Percentiles rank a stretch among this genome's conserved stretches.
Evolutionary conservation across 148 eudicot species (phyloP).

Genomic region (Agrostemma githago): DNA sequence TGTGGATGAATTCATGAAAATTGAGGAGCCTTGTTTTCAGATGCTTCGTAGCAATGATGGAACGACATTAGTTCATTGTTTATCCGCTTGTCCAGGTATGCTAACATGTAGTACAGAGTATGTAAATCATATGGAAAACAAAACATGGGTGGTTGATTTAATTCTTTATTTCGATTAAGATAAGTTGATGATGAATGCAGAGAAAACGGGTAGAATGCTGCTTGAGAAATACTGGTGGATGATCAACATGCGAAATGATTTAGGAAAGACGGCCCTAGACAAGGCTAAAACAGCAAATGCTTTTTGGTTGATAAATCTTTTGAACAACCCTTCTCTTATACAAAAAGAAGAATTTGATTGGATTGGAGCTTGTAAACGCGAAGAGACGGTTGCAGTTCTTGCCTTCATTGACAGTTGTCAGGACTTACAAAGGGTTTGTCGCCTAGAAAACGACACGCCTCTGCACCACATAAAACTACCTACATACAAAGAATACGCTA

Average conservation of each 20-base stretch:
- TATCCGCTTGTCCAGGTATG: not conserved
- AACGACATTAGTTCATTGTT: not conserved
- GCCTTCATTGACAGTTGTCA: conserved; percentile 8
- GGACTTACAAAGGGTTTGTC: conserved; percentile 10
- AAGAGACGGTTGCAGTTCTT: not conserved
- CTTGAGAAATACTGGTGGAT: conserved; percentile 9
- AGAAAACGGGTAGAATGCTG: not conserved
- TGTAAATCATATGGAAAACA: not conserved
- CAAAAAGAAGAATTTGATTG: not conserved
- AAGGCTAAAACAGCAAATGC: not conserved
- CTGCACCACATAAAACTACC: conserved; percentile 16
- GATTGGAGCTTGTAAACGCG: conserved; percentile 7
- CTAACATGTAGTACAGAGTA: not conserved
- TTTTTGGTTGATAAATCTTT: not conserved
- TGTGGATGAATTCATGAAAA: conserved; percentile 5
- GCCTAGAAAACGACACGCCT: conserved; percentile 17
- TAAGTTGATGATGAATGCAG: not conserved
- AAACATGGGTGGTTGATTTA: not conserved
- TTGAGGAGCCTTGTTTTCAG: not conserved
- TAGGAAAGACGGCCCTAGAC: not conserved
- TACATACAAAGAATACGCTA: conserved; percentile 1
- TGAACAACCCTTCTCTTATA: not conserved
- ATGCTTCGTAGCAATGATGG: conserved; percentile 7
- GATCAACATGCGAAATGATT: not conserved
- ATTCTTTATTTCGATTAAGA: not conserved